phyloP scores from a whole-genome alignment of 2,329 filamentous ascomycete species.

The Claviceps citrina region DNA sequence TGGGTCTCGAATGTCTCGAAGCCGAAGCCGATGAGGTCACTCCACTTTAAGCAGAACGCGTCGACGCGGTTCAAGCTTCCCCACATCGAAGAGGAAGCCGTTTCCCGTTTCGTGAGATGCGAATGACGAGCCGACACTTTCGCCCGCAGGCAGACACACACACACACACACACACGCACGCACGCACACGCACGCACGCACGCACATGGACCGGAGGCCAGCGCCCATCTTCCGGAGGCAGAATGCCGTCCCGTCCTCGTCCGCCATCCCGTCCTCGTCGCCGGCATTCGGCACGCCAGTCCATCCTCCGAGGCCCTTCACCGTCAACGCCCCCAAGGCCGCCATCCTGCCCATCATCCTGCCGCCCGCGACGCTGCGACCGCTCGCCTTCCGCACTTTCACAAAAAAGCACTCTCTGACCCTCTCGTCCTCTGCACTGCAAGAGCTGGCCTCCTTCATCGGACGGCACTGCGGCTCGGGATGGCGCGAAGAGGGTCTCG shows the following conservation, averaged over 20 bases:
- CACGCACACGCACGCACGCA: too few species aligned
- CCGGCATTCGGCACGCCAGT: conserved; percentile 79
- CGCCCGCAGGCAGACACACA: too few species aligned
- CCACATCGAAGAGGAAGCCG: too few species aligned
- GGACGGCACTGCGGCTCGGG: conserved; percentile 86
- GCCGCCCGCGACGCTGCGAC: conserved; percentile 71
- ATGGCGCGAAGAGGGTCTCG: conserved; percentile 91
- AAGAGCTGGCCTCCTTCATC: conserved; percentile 75
- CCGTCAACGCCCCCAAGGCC: conserved; percentile 36
- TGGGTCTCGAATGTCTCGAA: conserved; percentile 1
- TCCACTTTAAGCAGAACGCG: conserved; percentile 20
- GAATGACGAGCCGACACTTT: too few species aligned
- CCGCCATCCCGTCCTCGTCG: conserved; percentile 70
- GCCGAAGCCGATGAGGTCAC: conserved; percentile 20
- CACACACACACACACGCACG: neutral
- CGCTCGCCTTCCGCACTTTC: conserved; percentile 85
- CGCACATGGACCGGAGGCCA: conserved; percentile 24
- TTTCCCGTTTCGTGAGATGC: too few species aligned
- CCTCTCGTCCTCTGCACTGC: conserved; percentile 71
- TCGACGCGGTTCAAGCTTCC: conserved; percentile 7
- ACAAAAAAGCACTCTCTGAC: conserved; percentile 96
- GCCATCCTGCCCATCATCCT: conserved; percentile 77
- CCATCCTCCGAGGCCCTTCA: conserved; percentile 57
- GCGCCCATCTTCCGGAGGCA: conserved; percentile 23
- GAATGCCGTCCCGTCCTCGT: conserved; percentile 23